Base-by-base conservation (phyloP, 352 stramenopile species). In the Phytophthora palmivora region DNA sequence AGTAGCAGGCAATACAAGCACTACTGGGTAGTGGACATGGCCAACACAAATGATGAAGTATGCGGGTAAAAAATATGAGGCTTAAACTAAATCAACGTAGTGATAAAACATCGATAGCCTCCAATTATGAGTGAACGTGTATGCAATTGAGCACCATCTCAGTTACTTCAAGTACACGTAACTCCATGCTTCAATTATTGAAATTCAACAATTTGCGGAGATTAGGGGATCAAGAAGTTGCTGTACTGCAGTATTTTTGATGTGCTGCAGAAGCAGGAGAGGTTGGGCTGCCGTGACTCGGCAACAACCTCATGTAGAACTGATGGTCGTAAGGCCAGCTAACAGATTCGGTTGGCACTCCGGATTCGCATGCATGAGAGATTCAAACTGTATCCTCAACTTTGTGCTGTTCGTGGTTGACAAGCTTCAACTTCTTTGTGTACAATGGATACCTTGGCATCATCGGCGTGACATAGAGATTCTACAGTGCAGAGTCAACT, bases 1-100 rank as follows among this genome's bases (percentile, higher is more conserved):
- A 34, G 30, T 7, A 34, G 4, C 3, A 34, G 11, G 30, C 7
- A 9, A 7, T 34, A 34, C 30, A 34, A 12, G 30, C 30, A 34
- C 30, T 34, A 2, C 30, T 34, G 30, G 60, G 61, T 7, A 7
- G 59, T 73, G 45, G 62, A 67, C 28, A 55, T 84, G 24, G 68
- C 78, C 63, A 69, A 52, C 36, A 7, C 30, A 2, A 34, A 34
- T 7, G 24, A 6, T 28, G 24, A 28, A 28, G 24, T 28, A 28
- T 24, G 38, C 38, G 38, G 38, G 15, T 18, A 44, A 16, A n/a
- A 44, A 44, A 44, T n/a, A 3, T 28, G 24, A 28, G n/a, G n/a
- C n/a, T n/a, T 6, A 28, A 6, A 28, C 24, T 28, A n/a, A n/a
- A n/a, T 28, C 24, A 6, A 28, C 24, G 24, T 28, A 28, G 24